Conservation (phyloP, 225 moss, liverwort and hornwort species). For the Ulota crispa region DNA sequence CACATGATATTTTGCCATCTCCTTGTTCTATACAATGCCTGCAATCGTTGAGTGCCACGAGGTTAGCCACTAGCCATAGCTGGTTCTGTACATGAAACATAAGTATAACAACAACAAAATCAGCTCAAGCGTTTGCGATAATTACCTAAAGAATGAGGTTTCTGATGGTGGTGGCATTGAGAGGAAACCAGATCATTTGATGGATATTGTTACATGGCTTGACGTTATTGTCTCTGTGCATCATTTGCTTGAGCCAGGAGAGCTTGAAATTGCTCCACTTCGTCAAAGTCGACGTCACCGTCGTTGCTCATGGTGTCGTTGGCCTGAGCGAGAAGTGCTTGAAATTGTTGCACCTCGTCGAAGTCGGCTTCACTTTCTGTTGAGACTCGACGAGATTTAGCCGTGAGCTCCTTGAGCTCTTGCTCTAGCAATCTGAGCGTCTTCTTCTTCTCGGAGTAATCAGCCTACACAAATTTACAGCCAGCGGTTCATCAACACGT, state of each 20-base stretch:
- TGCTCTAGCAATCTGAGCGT: conserved; percentile 39
- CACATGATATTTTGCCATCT: conserved; percentile 9
- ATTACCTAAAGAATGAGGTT: conserved; percentile 30
- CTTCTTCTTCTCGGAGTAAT: conserved; percentile 38
- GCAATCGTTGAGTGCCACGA: neutral
- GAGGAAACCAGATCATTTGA: neutral
- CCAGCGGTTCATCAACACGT: neutral
- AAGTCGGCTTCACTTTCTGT: conserved; percentile 43
- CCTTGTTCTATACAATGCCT: conserved; percentile 28
- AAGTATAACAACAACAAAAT: neutral
- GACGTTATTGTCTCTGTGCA: conserved; percentile 28
- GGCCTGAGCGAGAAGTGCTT: conserved; percentile 40
- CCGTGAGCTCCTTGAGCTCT: conserved; percentile 33
- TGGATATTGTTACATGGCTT: conserved; percentile 21
- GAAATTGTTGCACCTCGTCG: conserved; percentile 45
- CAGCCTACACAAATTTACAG: conserved; percentile 26
- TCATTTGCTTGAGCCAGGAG: conserved; percentile 52
- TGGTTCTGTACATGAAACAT: neutral
- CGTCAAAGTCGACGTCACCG: conserved; percentile 54
- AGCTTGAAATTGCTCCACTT: conserved; percentile 51
- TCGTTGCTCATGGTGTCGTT: conserved; percentile 10
- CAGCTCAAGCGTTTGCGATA: neutral
- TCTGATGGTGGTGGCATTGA: no score
- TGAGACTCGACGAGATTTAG: conserved; percentile 19
- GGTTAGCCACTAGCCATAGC: neutral